A percentile compares a stretch with the other conserved stretches of the same genome.
phyloP scores from a whole-genome alignment of 306 rosid genomes.

The Senna siamea region DNA sequence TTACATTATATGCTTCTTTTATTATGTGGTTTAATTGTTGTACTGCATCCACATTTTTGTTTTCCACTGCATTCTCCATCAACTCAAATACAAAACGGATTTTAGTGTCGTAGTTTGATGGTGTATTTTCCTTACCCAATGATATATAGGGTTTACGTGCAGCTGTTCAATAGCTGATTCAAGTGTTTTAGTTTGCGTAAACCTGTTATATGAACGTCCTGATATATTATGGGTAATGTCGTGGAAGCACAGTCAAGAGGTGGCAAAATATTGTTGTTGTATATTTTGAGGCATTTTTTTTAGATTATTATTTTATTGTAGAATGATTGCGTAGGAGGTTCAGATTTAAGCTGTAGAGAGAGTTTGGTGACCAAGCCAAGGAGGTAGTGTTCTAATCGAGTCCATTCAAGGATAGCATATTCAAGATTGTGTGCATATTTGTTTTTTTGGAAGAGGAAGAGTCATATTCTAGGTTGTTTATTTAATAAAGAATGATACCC shows the following conservation, averaged over 20 bases:
- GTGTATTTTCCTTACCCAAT: slow-evolving; percentile 7
- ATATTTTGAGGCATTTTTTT: no score
- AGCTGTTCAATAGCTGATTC: slow-evolving; percentile 22
- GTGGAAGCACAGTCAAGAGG: neutral
- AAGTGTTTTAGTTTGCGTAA: slow-evolving; percentile 4
- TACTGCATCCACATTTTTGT: slow-evolving; percentile 43
- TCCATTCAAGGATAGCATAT: neutral
- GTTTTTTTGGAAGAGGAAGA: no score
- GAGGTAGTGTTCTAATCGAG: neutral
- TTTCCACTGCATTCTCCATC: slow-evolving; percentile 37
- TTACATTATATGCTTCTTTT: slow-evolving; percentile 41
- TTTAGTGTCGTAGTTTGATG: slow-evolving; percentile 24
- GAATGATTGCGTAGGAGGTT: neutral
- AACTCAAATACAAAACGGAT: slow-evolving; percentile 30
- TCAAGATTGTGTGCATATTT: neutral
- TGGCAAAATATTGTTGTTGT: neutral
- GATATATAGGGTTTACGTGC: neutral
- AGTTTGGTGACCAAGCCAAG: neutral
- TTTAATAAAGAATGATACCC: neutral
- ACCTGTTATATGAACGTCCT: neutral
- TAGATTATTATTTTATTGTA: neutral
- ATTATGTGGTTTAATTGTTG: slow-evolving; percentile 45
- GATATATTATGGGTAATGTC: neutral
- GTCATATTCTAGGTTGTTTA: neutral
- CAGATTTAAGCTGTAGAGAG: neutral